Conservation (phyloP, 176 grass and related monocot species). For the Tuctoria greenei region DNA sequence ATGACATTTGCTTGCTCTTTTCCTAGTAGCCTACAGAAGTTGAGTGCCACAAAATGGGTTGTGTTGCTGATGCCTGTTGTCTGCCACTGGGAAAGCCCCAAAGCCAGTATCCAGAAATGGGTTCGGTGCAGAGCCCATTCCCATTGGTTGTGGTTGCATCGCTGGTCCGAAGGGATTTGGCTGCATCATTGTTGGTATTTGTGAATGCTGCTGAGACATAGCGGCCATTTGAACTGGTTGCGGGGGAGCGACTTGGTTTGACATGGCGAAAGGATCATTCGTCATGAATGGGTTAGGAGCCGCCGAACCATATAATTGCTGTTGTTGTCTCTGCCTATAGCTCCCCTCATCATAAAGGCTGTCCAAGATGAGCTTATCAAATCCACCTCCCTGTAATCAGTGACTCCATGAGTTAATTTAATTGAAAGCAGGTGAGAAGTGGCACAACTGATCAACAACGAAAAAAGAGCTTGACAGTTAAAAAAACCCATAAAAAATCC, state of each 20-base stretch:
- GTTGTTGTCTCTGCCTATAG: constrained; percentile 75
- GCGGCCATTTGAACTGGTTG: constrained; percentile 89
- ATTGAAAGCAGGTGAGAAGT: background rate
- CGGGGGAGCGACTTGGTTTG: constrained; percentile 63
- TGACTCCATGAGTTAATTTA: background rate
- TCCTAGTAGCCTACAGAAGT: constrained; percentile 53
- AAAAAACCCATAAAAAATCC: background rate
- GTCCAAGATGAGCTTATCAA: constrained; percentile 69
- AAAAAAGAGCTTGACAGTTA: background rate
- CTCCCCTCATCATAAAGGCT: constrained; percentile 63
- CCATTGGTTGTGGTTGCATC: constrained; percentile 48
- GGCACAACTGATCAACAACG: background rate
- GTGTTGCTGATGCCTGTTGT: constrained; percentile 48
- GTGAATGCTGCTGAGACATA: constrained; percentile 76
- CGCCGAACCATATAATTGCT: constrained; percentile 63
- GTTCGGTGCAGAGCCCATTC: constrained; percentile 42
- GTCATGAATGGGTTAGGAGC: constrained; percentile 83
- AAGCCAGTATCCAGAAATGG: constrained; percentile 68
- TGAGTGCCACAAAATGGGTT: constrained; percentile 60
- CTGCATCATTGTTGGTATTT: constrained; percentile 56
- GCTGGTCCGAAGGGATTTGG: constrained; percentile 61
- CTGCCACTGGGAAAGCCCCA: constrained; percentile 56
- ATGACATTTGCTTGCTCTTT: constrained; percentile 46
- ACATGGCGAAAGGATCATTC: constrained; percentile 70
- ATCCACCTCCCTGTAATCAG: constrained; percentile 57